These are phyloP conservation scores for Pseudocercospora fijiensis DNA, from an alignment of 2,329 filamentous ascomycete species.

Conservation along the genomic window DNA sequence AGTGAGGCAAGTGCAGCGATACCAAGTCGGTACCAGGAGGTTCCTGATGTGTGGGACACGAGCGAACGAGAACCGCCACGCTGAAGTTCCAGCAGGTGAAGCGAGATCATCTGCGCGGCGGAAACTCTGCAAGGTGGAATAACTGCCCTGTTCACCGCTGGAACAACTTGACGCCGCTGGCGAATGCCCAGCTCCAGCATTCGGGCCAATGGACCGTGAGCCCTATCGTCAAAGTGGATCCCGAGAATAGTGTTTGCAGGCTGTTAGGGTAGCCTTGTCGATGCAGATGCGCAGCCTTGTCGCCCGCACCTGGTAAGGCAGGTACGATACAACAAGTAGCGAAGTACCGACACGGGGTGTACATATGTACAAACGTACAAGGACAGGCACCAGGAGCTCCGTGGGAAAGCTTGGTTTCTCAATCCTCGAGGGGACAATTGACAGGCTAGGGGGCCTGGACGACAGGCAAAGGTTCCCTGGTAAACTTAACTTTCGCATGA, in stretches of 20 bases:
- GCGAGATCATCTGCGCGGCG: neutral
- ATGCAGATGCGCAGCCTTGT: neutral
- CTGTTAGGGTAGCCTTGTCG: constrained; percentile 2
- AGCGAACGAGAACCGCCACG: neutral
- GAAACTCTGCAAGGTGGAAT: neutral
- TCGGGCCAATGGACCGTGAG: neutral
- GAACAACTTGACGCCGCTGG: constrained; percentile 1
- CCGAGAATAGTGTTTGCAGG: neutral
- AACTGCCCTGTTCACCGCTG: constrained; percentile 3
- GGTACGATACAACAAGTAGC: neutral
- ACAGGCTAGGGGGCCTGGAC: neutral
- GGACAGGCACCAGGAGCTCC: neutral
- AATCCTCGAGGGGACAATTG: neutral
- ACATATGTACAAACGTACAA: neutral
- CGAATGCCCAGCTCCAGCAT: neutral
- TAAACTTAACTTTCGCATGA: neutral
- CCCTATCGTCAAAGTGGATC: neutral
- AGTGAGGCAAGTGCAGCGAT: neutral
- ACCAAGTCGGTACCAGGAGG: neutral
- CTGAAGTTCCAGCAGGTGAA: neutral
- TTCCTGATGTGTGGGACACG: neutral
- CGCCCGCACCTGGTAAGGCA: neutral
- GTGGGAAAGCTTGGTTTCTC: neutral
- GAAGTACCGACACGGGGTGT: constrained; percentile 4
- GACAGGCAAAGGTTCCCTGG: neutral